Conservation (phyloP, 805 yeast species). For the Candida stauntonica region DNA sequence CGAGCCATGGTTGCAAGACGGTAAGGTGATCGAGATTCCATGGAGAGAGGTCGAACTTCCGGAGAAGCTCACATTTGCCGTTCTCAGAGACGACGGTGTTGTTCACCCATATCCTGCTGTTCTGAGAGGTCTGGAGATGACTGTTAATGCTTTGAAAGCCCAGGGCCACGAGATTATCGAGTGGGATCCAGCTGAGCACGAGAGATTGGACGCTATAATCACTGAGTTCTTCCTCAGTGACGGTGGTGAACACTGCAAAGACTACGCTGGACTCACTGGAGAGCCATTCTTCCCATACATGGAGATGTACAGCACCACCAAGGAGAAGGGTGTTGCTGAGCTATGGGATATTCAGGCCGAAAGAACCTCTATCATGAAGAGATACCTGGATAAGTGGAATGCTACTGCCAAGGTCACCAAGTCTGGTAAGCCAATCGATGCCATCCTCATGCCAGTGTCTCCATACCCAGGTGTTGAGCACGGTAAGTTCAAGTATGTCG, state of each 20-base stretch:
- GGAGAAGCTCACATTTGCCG: constrained; percentile 38
- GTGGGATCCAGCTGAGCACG: constrained; percentile 40
- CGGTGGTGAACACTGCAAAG: constrained; percentile 37
- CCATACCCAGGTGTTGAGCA: constrained; percentile 34
- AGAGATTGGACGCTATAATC: constrained; percentile 31
- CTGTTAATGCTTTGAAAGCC: constrained; percentile 28
- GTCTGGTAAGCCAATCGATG: constrained; percentile 42
- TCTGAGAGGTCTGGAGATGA: constrained; percentile 38
- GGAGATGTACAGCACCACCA: constrained; percentile 31
- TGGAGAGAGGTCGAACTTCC: constrained; percentile 36
- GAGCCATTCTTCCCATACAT: constrained; percentile 43
- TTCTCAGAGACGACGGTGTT: constrained; percentile 38
- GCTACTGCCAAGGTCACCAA: constrained; percentile 31
- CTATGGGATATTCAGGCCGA: constrained; percentile 41
- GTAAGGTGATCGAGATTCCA: constrained; percentile 37
- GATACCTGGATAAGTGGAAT: constrained; percentile 40
- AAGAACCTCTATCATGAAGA: constrained; percentile 36
- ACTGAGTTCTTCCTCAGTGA: constrained; percentile 33
- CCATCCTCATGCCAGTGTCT: constrained; percentile 38
- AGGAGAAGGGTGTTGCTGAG: constrained; percentile 35
- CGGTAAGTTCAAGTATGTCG: constrained; percentile 23
- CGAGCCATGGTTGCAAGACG: constrained; percentile 42
- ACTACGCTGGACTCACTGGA: constrained; percentile 34
- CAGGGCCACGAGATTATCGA: constrained; percentile 51
- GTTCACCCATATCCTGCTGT: constrained; percentile 49